These are phyloP conservation scores for Komagataella pseudopastoris DNA, from an alignment of 805 yeast genomes.

Conservation along the genomic window DNA sequence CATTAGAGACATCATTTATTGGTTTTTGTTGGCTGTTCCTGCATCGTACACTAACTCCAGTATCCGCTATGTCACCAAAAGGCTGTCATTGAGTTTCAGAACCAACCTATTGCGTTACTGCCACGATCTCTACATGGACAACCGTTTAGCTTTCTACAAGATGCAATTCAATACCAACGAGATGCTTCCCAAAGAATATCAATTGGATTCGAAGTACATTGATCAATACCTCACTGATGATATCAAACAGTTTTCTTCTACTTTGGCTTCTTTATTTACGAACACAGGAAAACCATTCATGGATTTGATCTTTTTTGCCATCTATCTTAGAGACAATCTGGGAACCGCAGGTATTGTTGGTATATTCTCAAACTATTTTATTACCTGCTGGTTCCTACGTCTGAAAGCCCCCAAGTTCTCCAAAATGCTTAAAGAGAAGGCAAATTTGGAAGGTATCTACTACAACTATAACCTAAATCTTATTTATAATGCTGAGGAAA, in stretches of 20 bases:
- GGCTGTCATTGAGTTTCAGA: conserved; percentile 73
- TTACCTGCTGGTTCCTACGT: conserved; percentile 67
- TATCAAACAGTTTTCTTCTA: conserved; percentile 64
- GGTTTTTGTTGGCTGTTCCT: conserved; percentile 87
- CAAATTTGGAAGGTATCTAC: conserved; percentile 78
- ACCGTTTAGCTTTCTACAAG: conserved; percentile 73
- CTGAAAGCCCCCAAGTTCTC: conserved; percentile 78
- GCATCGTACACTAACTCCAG: conserved; percentile 88
- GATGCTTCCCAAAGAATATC: conserved; percentile 16
- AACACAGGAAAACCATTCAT: conserved; percentile 86
- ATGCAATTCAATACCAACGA: conserved; percentile 43
- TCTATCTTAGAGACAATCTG: conserved; percentile 71
- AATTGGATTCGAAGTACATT: conserved; percentile 40
- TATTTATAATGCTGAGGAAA: conserved; percentile 84
- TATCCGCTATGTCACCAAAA: conserved; percentile 65
- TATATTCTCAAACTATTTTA: conserved; percentile 64
- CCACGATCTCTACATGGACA: conserved; percentile 80
- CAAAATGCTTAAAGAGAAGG: conserved; percentile 53
- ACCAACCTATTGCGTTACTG: conserved; percentile 73
- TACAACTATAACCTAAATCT: conserved; percentile 77
- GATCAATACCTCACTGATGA: conserved; percentile 86
- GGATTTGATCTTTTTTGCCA: conserved; percentile 72
- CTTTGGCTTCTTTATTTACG: conserved; percentile 73
- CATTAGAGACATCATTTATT: conserved; percentile 62
- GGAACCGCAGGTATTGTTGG: conserved; percentile 83